Base-by-base conservation (phyloP, 2,329 filamentous ascomycete genomes). In the Penicillium expansum region DNA sequence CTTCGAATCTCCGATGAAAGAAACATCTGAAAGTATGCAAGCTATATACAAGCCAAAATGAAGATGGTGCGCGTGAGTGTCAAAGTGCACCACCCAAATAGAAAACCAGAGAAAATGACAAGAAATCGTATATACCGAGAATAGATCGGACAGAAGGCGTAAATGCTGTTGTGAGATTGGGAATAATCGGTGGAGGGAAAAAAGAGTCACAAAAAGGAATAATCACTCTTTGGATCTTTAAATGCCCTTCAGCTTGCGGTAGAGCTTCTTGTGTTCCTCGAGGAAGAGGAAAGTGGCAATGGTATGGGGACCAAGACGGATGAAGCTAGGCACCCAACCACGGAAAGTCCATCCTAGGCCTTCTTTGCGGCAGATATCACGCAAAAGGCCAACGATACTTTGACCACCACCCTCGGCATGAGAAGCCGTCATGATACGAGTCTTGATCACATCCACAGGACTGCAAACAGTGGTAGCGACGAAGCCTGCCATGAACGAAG, bases 381-480 rank as follows among this genome's bases (percentile, higher is more conserved):
- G 75, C 48, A 87, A 67, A 32, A 86, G 69, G 37, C 72, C 71
- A 5, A 79, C 60, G 5, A 87, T 71, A 37, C 73, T 73, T 35
- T 76, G 73, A 7, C 66, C 80, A 69, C 68, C 78, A 35, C 68
- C 67, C 54, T 78, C 74, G 0, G 70, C 65, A 10, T 70, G 69
- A 2, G 71, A 77, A 1, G 84, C 81, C 58, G 78, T 83, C 85
- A 88, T 88, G 44, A 88, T 79, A 10, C 84, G 76, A 7, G 85
- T 87, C 73, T 88, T 88, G 73, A 88, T 82, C 42, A 88, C 85
- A 58, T 88, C 85, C 14, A 87, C 84, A 0, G 85, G 85, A 42
- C 81, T 85, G 75, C 85, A 87, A n/a, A 86, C 81, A 0, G 85
- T 87, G 7, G 85, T 88, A 2, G 85, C 85, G 9, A 88, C 83